Base-by-base conservation (phyloP, 495 filamentous ascomycete genomes). In the Hypoxylon perforatum region DNA sequence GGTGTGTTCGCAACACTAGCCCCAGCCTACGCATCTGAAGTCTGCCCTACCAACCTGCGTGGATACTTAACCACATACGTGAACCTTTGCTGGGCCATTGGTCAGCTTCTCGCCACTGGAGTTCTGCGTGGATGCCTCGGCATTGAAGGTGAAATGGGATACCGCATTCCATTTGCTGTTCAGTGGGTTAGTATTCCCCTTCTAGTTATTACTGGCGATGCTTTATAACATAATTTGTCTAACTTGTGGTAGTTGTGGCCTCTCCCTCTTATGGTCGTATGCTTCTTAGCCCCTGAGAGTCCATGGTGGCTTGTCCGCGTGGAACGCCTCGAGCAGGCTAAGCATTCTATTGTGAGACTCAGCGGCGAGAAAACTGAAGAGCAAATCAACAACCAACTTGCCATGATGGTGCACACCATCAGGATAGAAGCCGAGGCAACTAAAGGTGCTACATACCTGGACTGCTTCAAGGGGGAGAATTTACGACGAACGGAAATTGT, bases 261-360 rank as follows among this genome's bases (percentile, higher is more conserved):
- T 0, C 66, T 81, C 18, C 75, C 81, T 0, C 61, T 86, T 17
- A 80, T 89, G 67, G 82, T 89, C 59, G 86, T 82, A 10, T 81
- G 84, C 18, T 77, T 78, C 44, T 77, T 90, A 14, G 86, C 87
- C 0, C 90, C 90, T 4, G 90, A 92, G 71, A 87, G 84, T 1
- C 90, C 90, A 0, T 92, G 89, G 88, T 91, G 86, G 86, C 80
- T 90, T 19, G 85, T 91, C 36, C 85, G 88, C 3, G 82, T 82
- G 21, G 86, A 83, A 4, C 78, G 80, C n/a, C 75, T 80, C 19
- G 87, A 87, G 60, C 75, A 81, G 17, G 75, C 75, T 4, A 73
- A 70, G 36, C 41, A 36, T n/a, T 76, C 85, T 4, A 77, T 91
- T n/a, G 67, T 77, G 17, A 85, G 88, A 10, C 76, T 92, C 0